These are phyloP conservation scores for Coffea canephora DNA, from an alignment of 257 asterid genomes.

Conservation along the genomic window DNA sequence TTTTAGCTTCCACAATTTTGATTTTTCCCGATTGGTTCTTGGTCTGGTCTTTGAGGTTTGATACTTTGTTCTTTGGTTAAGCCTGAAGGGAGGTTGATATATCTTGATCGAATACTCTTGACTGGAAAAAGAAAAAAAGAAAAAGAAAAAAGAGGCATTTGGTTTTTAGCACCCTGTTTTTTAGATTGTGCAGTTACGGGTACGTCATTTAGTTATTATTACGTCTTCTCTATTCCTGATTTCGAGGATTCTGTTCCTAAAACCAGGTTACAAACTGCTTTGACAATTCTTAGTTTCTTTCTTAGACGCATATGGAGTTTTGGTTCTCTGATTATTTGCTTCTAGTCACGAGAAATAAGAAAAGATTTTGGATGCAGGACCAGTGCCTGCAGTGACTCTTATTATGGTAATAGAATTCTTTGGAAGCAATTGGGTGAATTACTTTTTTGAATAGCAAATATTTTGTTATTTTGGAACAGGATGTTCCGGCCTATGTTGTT, in stretches of 20 bases:
- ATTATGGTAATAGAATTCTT: neutral
- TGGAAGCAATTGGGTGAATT: neutral
- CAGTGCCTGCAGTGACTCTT: neutral
- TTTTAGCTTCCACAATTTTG: neutral
- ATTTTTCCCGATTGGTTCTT: neutral
- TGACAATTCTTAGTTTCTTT: slow-evolving; percentile 22
- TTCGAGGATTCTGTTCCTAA: slow-evolving; percentile 36
- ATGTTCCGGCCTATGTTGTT: slow-evolving; percentile 17
- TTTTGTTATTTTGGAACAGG: slow-evolving; percentile 27
- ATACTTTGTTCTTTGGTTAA: slow-evolving; percentile 9
- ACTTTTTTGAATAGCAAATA: neutral
- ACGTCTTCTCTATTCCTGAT: slow-evolving; percentile 25
- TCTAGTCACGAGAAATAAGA: neutral
- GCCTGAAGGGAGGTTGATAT: slow-evolving; percentile 12
- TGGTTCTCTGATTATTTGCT: slow-evolving; percentile 18
- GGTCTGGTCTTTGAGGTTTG: neutral
- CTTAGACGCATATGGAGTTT: slow-evolving; percentile 10
- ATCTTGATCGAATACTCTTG: slow-evolving; percentile 19
- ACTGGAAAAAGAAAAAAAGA: neutral
- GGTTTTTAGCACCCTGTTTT: slow-evolving; percentile 8
- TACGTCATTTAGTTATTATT: slow-evolving; percentile 22
- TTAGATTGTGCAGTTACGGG: neutral
- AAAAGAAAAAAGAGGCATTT: slow-evolving; percentile 13
- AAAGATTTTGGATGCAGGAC: neutral
- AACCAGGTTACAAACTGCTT: slow-evolving; percentile 21